Evolutionary conservation across 345 rosid genomes (phyloP), one percentile per base, ranked within the genome.

Genomic region (Acer negundo): DNA sequence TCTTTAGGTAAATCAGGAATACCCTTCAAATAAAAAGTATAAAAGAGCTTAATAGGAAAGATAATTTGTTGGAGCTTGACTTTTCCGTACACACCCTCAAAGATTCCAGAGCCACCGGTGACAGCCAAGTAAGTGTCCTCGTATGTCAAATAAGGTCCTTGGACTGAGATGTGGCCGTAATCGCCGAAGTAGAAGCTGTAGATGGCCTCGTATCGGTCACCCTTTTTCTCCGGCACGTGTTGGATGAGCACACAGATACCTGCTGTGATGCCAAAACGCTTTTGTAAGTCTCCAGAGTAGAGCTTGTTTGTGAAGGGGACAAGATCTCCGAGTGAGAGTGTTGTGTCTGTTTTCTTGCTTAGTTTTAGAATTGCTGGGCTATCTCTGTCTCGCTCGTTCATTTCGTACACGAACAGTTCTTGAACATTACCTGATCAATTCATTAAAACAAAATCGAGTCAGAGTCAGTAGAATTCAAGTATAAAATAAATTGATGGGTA

Each of bases 111-210:
- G 40, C 92, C 92, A 3, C 92, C 89, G 2, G 87, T 89, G 61
- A 89, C 85, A 0, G 90, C 84, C 5, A 87, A 77, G 42, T 70
- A 76, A 5, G 85, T 79, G 84, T 89, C 90, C 81, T 85, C 77
- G 35, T 82, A 82, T 12, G 87, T 89, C 78, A 87, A 63, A 67
- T 87, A 89, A 0, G 90, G 26, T 11, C 92, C 89, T 58, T 89
- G 92, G 31, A 89, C 87, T 0, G 90, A 58, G 15, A 89, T 72
- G 75, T 89, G 90, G 44, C 92, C 92, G 63, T 85, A 81, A 44
- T 87, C 92, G 11, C 92, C 92, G 49, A 87, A 87, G 81, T 85
- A 85, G 74, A 89, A 89, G 86, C 90, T 89, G 81, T 77, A 87
- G 7, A 70, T 84, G 17, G 90, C 92, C 77, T 89, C 92, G 67